Evolutionary conservation across 1,284 basidiomycete species (phyloP).

Genomic region (Cutaneotrichosporon sp.): DNA sequence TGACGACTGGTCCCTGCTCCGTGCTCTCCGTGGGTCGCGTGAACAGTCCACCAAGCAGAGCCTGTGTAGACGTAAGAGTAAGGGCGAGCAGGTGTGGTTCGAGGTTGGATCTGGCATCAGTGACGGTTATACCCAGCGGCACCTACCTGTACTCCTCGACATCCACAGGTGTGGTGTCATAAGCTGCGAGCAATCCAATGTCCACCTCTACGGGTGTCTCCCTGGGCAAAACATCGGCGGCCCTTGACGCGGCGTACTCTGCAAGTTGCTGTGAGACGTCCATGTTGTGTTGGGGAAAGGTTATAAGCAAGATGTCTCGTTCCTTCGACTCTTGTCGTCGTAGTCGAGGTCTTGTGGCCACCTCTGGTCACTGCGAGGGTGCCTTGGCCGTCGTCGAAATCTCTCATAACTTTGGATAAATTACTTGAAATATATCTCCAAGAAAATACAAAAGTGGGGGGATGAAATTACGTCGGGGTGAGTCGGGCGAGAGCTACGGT

Average conservation of each 20-base stretch:
- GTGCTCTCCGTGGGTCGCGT: conserved; percentile 66
- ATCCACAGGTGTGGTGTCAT: conserved; percentile 82
- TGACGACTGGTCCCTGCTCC: conserved; percentile 75
- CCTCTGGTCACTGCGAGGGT: neutral
- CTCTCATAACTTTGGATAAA: conserved; percentile 10
- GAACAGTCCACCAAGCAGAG: conserved; percentile 74
- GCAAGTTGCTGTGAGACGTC: conserved; percentile 43
- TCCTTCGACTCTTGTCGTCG: too few species aligned
- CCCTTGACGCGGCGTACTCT: conserved; percentile 38
- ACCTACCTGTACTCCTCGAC: conserved; percentile 68
- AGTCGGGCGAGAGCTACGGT: conserved; percentile 3
- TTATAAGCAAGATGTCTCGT: too few species aligned
- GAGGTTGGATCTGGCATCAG: conserved; percentile 57
- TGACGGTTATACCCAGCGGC: too few species aligned
- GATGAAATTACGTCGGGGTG: neutral
- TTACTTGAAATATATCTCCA: conserved; percentile 1
- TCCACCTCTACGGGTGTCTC: conserved; percentile 77
- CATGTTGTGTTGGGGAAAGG: conserved; percentile 25
- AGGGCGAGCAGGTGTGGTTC: conserved; percentile 75
- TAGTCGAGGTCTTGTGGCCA: too few species aligned
- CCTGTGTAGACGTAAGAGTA: conserved; percentile 80
- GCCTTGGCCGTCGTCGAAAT: neutral
- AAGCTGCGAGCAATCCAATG: conserved; percentile 73
- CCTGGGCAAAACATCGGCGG: conserved; percentile 57
- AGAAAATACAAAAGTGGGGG: too few species aligned